Conservation (phyloP, 2,329 filamentous ascomycete genomes). For the Trichoderma sp. region DNA sequence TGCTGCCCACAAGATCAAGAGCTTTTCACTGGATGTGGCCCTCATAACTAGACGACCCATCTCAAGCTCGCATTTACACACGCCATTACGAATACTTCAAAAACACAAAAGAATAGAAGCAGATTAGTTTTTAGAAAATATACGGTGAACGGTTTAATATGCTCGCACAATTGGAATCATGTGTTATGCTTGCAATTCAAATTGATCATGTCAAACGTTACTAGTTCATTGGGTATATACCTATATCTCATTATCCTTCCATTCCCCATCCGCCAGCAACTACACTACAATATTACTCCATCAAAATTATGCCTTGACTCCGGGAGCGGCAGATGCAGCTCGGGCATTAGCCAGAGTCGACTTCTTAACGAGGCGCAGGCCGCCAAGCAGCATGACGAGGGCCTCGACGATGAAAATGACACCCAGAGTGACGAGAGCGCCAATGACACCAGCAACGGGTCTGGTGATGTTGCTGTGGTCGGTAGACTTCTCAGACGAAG, state of each 20-base stretch:
- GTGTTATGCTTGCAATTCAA: neutral
- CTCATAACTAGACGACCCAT: too few species aligned
- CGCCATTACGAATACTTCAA: too few species aligned
- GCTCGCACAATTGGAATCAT: neutral
- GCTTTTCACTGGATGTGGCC: too few species aligned
- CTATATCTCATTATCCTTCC: neutral
- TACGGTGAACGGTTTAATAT: neutral
- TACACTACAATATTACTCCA: neutral
- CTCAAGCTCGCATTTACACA: too few species aligned
- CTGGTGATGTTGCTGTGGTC: constrained; percentile 59
- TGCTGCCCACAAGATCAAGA: too few species aligned
- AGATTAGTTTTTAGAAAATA: too few species aligned
- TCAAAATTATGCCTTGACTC: constrained; percentile 32
- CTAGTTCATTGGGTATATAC: constrained; percentile 22
- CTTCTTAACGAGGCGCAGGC: constrained; percentile 55
- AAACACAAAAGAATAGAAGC: too few species aligned
- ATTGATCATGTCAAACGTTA: neutral
- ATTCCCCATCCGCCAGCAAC: neutral
- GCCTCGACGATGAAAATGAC: constrained; percentile 53
- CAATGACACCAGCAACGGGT: constrained; percentile 79
- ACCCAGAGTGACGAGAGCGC: constrained; percentile 66
- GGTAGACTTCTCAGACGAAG: constrained; percentile 34
- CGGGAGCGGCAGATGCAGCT: constrained; percentile 14
- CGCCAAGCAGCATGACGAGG: constrained; percentile 48
- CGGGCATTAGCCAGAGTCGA: constrained; percentile 40